Conservation (phyloP, 1,139 yeast genomes). For the Pichia sp. region DNA sequence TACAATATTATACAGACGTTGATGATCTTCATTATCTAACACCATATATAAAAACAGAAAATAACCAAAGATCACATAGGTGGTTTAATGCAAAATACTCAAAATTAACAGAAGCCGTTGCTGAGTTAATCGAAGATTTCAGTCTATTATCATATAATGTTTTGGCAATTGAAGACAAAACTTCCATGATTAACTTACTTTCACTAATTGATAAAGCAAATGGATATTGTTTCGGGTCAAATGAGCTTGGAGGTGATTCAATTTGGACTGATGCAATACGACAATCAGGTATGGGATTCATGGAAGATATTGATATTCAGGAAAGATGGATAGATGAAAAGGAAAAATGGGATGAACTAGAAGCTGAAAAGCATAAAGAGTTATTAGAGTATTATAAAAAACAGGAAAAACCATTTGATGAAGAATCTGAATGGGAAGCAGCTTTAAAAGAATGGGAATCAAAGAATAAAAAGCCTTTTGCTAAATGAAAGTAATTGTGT, state of each 20-base stretch:
- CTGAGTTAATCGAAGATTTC: constrained; percentile 80
- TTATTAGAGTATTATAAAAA: constrained; percentile 22
- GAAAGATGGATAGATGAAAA: constrained; percentile 94
- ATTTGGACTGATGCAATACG: constrained; percentile 95
- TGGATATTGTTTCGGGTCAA: constrained; percentile 88
- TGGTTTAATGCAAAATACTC: constrained; percentile 43
- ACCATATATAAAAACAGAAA: constrained; percentile 68
- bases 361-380: constrained; percentile 41
- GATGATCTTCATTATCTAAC: constrained; percentile 68
- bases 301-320: constrained; percentile 63
- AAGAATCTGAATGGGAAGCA: constrained; percentile 66
- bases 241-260: constrained; percentile 91
- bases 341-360: constrained; percentile 61
- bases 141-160: constrained; percentile 87
- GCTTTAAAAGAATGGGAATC: constrained; percentile 63
- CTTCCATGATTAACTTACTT: constrained; percentile 78
- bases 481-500: constrained; percentile 10
- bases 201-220: constrained; percentile 80
- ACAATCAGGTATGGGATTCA: constrained; percentile 44
- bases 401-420: constrained; percentile 32
- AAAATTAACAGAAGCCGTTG: constrained; percentile 68
- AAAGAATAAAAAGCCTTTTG: constrained; percentile 26
- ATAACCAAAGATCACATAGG: constrained; percentile 30
- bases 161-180: constrained; percentile 82
- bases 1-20: constrained; percentile 88